phyloP scores from a whole-genome alignment of 2,329 filamentous ascomycete genomes.

The Colletotrichum sp. region DNA sequence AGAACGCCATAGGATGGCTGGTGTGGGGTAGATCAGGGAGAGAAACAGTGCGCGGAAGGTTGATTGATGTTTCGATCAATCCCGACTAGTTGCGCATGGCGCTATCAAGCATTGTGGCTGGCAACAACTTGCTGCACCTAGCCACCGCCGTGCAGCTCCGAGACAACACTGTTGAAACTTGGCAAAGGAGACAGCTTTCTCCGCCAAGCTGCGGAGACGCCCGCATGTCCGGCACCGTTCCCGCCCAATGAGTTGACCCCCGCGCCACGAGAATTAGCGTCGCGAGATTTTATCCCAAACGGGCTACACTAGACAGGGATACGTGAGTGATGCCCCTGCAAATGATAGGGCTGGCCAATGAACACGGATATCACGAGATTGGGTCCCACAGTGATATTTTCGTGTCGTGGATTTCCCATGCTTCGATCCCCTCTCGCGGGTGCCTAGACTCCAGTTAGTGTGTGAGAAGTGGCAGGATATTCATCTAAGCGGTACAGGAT shows the following conservation, averaged over 20 bases:
- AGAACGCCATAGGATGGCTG: not conserved
- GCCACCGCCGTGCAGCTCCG: not conserved
- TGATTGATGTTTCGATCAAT: not conserved
- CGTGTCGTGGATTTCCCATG: not conserved
- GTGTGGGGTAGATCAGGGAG: not conserved
- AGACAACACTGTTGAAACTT: not conserved
- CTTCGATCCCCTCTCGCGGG: not conserved
- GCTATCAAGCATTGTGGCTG: not conserved
- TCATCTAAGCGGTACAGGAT: not conserved
- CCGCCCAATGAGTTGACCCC: not conserved
- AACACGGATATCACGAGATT: not conserved
- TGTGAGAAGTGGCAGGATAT: not conserved
- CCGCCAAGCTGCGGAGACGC: not conserved
- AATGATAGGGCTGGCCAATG: not conserved
- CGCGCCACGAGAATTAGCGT: not conserved
- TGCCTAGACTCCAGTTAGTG: not conserved
- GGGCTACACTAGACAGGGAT: not conserved
- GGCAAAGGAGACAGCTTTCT: not conserved
- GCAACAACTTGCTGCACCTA: not conserved
- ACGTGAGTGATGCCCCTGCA: not conserved
- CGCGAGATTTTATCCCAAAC: not conserved
- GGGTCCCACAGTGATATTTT: not conserved
- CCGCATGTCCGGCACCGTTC: not conserved
- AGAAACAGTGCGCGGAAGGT: not conserved
- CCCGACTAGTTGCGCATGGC: not conserved